These are phyloP conservation scores for Wickerhamomyces sydowiorum DNA, from an alignment of 805 yeast genomes.

Conservation along the genomic window DNA sequence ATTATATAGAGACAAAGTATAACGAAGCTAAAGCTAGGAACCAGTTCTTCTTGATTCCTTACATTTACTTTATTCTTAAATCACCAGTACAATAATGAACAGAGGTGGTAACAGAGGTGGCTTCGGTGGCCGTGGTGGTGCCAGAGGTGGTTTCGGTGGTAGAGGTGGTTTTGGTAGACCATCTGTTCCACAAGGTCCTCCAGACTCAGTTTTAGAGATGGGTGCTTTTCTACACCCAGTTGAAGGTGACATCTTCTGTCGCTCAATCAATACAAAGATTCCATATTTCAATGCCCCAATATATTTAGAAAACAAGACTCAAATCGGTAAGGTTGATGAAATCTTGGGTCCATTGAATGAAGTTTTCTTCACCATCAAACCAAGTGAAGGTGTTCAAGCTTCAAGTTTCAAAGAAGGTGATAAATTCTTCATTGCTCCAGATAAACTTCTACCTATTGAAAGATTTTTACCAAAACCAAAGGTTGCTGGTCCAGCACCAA, in stretches of 20 bases:
- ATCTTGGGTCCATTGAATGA: slow-evolving; percentile 96
- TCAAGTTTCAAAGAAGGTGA: slow-evolving; percentile 91
- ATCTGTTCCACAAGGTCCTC: slow-evolving; percentile 85
- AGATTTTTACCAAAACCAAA: slow-evolving; percentile 97
- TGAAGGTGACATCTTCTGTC: slow-evolving; percentile 96
- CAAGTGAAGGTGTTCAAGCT: slow-evolving; percentile 95
- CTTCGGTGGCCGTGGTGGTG: slow-evolving; percentile 65
- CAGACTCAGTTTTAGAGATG: slow-evolving; percentile 92
- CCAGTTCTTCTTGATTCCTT: background rate
- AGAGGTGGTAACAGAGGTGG: slow-evolving; percentile 51
- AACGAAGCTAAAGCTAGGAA: background rate
- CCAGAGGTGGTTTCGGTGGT: slow-evolving; percentile 49
- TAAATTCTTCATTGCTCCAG: slow-evolving; percentile 92
- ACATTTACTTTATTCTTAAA: background rate
- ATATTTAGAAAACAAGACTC: slow-evolving; percentile 91
- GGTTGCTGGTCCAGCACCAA: slow-evolving; percentile 75
- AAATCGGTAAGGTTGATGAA: slow-evolving; percentile 96
- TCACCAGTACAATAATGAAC: slow-evolving; percentile 25
- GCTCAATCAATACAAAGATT: slow-evolving; percentile 86
- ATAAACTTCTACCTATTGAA: slow-evolving; percentile 91
- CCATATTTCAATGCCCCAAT: slow-evolving; percentile 99
- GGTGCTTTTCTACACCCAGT: slow-evolving; percentile 89
- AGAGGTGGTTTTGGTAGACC: slow-evolving; percentile 63
- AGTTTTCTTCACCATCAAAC: slow-evolving; percentile 95
- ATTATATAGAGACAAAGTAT: no score